Evolutionary conservation across 352 stramenopile genomes (phyloP), one percentile per base, ranked within the genome.

Genomic region (Globisporangium spinosum): DNA sequence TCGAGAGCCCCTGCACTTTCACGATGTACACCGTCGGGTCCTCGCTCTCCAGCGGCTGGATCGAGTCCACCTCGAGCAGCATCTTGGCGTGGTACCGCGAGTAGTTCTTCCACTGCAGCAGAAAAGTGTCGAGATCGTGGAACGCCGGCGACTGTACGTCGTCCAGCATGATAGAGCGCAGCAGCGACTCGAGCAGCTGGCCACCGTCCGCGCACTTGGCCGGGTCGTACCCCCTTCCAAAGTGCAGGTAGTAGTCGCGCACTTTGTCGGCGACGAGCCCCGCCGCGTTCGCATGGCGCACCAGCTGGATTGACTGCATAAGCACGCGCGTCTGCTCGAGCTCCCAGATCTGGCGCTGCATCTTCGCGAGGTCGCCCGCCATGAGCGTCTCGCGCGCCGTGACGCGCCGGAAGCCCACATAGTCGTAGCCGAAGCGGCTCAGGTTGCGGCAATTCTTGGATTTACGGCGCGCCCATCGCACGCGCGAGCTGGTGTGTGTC

Each of bases 91-190:
- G 82, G 64, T 82, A 89, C 54, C 75, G 74, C 32, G 82, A 88
- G 67, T 88, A 89, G 73, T 89, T 77, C n/a, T 71, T 55, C 79
- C 79, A 89, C 62, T 85, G 82, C 47, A 66, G 40, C 2, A 89
- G 55, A 67, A 89, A 89, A 55, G 77, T 68, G 65, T 87, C 82
- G 49, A 88, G 72, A 45, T 75, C 69, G 2, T 55, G 49, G 62
- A 89, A 89, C 17, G 77, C 72, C 17, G 79, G 75, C 23, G 77
- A 87, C 71, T 87, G 45, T 23, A 88, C 82, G 49, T 83, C 71
- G 34, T 82, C 76, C 20, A 77, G 55, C 67, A 89, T 71, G 32
- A 89, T 73, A 15, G 72, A 78, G 23, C 79, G 78, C 66, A 88
- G 32, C 57, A 87, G 57, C 3, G 64, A 65, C 66, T 88, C 79